Percentiles rank a stretch among this genome's conserved stretches.
phyloP scores from a whole-genome alignment of 2,329 filamentous ascomycete species.

The Graphium sp. region DNA sequence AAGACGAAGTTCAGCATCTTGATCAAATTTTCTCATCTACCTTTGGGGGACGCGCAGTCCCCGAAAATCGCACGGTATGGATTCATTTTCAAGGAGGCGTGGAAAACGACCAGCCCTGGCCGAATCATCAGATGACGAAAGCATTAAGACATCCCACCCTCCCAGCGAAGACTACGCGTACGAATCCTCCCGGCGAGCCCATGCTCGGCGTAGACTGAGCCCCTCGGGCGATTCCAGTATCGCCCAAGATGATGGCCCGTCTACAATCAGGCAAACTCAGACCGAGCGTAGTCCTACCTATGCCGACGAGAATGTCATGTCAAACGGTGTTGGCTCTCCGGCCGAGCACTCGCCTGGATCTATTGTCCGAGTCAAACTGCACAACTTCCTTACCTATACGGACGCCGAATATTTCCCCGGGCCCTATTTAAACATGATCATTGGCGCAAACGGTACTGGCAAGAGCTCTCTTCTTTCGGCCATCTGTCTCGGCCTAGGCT shows the following conservation, averaged over 20 bases:
- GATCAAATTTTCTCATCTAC: no score
- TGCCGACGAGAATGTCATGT: conserved; percentile 6
- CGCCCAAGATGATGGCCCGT: no score
- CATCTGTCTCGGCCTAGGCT: conserved; percentile 85
- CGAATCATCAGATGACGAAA: conserved; percentile 1
- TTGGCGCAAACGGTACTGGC: conserved; percentile 95
- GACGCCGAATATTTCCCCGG: conserved; percentile 82
- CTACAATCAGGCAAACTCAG: no score
- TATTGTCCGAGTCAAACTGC: conserved; percentile 72
- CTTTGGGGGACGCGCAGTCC: no score
- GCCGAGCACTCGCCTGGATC: no score
- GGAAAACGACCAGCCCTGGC: conserved; percentile 3
- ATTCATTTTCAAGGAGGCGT: not conserved
- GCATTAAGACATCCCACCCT: not conserved
- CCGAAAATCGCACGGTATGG: no score
- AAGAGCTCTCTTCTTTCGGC: conserved; percentile 97
- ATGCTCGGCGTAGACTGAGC: conserved; percentile 1
- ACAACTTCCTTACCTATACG: conserved; percentile 90
- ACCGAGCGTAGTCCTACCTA: no score
- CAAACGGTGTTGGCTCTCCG: no score
- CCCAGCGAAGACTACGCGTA: conserved; percentile 3
- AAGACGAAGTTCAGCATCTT: no score
- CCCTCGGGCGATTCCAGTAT: no score
- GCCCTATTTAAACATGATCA: conserved; percentile 93
- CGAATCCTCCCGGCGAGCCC: conserved; percentile 2